These are phyloP conservation scores for Citrullus mucosospermus DNA, from an alignment of 306 rosid species.

Conservation along the genomic window DNA sequence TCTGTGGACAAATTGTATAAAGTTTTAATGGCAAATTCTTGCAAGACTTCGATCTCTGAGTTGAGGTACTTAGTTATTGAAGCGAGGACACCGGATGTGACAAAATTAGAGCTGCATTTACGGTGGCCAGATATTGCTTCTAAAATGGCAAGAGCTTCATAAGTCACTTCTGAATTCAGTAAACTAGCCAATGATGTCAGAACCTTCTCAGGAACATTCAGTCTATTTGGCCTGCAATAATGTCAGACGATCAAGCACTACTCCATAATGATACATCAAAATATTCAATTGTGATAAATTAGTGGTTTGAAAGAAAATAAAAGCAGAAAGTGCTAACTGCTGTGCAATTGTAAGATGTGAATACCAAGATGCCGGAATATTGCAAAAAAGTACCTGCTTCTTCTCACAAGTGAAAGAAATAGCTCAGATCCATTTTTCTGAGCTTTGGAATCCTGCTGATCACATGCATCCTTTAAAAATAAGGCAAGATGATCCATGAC, in stretches of 20 bases:
- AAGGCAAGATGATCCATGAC: slow-evolving; percentile 41
- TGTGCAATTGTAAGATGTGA: neutral
- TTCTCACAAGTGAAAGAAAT: slow-evolving; percentile 40
- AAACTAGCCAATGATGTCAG: slow-evolving; percentile 36
- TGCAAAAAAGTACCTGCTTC: slow-evolving; percentile 41
- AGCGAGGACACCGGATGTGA: slow-evolving; percentile 37
- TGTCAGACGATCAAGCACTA: neutral
- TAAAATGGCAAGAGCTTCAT: slow-evolving; percentile 53
- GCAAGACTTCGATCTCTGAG: slow-evolving; percentile 33
- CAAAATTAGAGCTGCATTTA: slow-evolving; percentile 24
- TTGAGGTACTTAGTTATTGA: slow-evolving; percentile 36
- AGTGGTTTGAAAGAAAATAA: neutral
- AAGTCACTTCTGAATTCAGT: slow-evolving; percentile 42
- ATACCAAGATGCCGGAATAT: neutral
- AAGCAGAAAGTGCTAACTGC: neutral
- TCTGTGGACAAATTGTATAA: slow-evolving; percentile 42
- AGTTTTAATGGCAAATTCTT: slow-evolving; percentile 34
- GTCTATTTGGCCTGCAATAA: slow-evolving; percentile 36
- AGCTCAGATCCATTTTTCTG: slow-evolving; percentile 52
- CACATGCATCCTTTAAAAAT: slow-evolving; percentile 56
- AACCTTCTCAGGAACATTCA: slow-evolving; percentile 29
- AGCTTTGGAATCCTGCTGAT: slow-evolving; percentile 33
- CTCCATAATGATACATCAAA: neutral
- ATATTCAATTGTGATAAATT: neutral
- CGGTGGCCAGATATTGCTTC: slow-evolving; percentile 48